A percentile compares a stretch with the other conserved stretches of the same genome.
Conservation (phyloP, 2,329 filamentous ascomycete genomes). For the Clonostachys rosea region DNA sequence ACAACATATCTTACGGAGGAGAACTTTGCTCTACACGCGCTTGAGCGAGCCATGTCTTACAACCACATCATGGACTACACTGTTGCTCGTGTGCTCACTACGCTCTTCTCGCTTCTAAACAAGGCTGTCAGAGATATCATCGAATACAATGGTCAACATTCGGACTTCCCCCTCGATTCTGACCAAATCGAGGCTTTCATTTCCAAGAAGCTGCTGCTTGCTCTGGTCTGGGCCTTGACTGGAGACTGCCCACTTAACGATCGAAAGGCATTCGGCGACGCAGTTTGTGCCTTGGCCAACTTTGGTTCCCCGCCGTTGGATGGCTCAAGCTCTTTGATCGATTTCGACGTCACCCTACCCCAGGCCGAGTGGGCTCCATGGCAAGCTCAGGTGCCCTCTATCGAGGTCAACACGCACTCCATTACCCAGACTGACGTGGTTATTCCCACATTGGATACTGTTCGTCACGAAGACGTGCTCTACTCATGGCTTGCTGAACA, state of each 20-base stretch:
- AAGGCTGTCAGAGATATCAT: slow-evolving; percentile 89
- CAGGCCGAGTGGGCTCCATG: slow-evolving; percentile 86
- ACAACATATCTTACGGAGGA: slow-evolving; percentile 72
- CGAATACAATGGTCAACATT: slow-evolving; percentile 92
- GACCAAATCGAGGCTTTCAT: slow-evolving; percentile 88
- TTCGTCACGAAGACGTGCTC: slow-evolving; percentile 96
- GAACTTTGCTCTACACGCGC: slow-evolving; percentile 72
- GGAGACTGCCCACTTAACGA: slow-evolving; percentile 89
- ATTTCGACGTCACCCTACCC: slow-evolving; percentile 87
- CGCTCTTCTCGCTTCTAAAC: slow-evolving; percentile 91
- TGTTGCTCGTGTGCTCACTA: slow-evolving; percentile 81
- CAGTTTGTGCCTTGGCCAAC: slow-evolving; percentile 74
- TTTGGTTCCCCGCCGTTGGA: slow-evolving; percentile 80
- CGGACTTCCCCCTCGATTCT: slow-evolving; percentile 86
- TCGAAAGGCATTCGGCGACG: slow-evolving; percentile 85
- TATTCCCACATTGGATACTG: slow-evolving; percentile 94
- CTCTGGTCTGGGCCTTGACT: slow-evolving; percentile 91
- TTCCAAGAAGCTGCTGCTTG: slow-evolving; percentile 89
- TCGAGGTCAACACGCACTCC: slow-evolving; percentile 98
- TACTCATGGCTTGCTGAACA: slow-evolving; percentile 99
- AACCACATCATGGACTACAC: slow-evolving; percentile 99
- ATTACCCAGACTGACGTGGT: slow-evolving; percentile 98
- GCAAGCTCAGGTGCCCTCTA: slow-evolving; percentile 89
- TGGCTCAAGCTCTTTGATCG: slow-evolving; percentile 81
- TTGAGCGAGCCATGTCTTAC: slow-evolving; percentile 72